Evolutionary conservation across 1,284 basidiomycete genomes (phyloP).

Genomic region (Kalmanozyma brasiliensis): DNA sequence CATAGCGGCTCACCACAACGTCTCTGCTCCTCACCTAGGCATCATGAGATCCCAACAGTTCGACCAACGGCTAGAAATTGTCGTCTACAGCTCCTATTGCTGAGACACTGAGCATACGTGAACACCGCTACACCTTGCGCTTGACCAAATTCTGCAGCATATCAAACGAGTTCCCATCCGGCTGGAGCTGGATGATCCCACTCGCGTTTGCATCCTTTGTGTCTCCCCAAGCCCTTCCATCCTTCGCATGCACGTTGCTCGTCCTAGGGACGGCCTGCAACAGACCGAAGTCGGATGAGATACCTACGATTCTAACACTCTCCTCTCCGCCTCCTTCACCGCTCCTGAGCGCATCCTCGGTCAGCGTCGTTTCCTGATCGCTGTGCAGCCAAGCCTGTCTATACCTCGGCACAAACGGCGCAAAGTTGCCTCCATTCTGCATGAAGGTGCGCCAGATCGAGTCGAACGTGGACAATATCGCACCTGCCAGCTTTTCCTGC

Average conservation of each 20-base stretch:
- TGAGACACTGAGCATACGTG: too few relatives aligned
- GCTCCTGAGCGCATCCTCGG: slow-evolving; percentile 24
- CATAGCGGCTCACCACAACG: too few relatives aligned
- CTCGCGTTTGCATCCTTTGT: slow-evolving; percentile 14
- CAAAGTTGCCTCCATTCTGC: slow-evolving; percentile 67
- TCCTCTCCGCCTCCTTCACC: slow-evolving; percentile 9
- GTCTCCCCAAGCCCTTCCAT: slow-evolving; percentile 49
- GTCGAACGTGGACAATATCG: slow-evolving; percentile 81
- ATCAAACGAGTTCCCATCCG: slow-evolving; percentile 97
- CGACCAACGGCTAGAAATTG: too few relatives aligned
- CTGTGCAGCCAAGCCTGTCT: slow-evolving; percentile 87
- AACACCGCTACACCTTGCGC: slow-evolving; percentile 70
- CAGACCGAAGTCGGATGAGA: slow-evolving; percentile 87
- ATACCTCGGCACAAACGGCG: slow-evolving; percentile 72
- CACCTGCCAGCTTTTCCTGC: slow-evolving; percentile 82
- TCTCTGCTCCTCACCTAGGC: too few relatives aligned
- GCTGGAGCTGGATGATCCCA: slow-evolving; percentile 76
- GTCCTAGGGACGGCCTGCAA: slow-evolving; percentile 78
- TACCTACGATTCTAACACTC: slow-evolving; percentile 81
- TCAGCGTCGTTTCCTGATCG: slow-evolving; percentile 67
- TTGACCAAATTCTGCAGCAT: slow-evolving; percentile 89
- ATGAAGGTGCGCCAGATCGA: slow-evolving; percentile 81
- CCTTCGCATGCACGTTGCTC: slow-evolving; percentile 16
- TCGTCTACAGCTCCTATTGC: too few relatives aligned
- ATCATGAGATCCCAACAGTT: too few relatives aligned